Evolutionary conservation across 371 early-diverging fungal species (phyloP).

Genomic region (Zopfochytrium polystomum): DNA sequence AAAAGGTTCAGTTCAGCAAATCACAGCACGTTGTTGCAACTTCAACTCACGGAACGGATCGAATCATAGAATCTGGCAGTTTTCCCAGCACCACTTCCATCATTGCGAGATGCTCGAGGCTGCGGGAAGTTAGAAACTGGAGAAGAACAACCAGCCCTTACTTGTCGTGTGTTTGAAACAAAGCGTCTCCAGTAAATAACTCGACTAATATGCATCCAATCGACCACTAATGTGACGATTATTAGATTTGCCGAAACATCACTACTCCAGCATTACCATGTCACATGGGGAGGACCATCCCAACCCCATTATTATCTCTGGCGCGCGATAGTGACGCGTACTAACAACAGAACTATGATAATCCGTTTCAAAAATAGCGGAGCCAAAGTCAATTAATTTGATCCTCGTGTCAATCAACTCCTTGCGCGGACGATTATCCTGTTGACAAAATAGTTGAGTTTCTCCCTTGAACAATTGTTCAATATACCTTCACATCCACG

Average conservation of each 20-base stretch:
- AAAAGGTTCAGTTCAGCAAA: not conserved
- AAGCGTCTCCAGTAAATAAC: constrained; percentile 88
- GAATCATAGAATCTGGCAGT: constrained; percentile 25
- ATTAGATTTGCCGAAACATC: constrained; percentile 2
- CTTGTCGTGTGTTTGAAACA: constrained; percentile 91
- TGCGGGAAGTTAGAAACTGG: constrained; percentile 6
- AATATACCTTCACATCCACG: not conserved
- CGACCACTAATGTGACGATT: constrained; percentile 66
- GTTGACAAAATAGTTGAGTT: not conserved
- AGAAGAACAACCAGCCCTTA: constrained; percentile 37
- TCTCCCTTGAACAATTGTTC: constrained; percentile 33
- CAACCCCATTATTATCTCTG: constrained; percentile 89
- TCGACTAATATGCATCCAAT: constrained; percentile 95
- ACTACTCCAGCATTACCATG: constrained; percentile 45
- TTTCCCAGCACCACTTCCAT: constrained; percentile 45
- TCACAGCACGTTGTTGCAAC: not conserved
- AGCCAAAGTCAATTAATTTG: constrained; percentile 93
- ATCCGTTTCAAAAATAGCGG: constrained; percentile 90
- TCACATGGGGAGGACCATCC: constrained; percentile 97
- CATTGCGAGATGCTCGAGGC: constrained; percentile 50
- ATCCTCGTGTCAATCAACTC: constrained; percentile 72
- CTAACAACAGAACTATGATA: constrained; percentile 86
- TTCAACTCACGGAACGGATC: not conserved
- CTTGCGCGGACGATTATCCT: constrained; percentile 26
- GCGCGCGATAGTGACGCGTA: constrained; percentile 95